Conservation (phyloP, 169 alveolate species). For the Plasmodium malariae region DNA sequence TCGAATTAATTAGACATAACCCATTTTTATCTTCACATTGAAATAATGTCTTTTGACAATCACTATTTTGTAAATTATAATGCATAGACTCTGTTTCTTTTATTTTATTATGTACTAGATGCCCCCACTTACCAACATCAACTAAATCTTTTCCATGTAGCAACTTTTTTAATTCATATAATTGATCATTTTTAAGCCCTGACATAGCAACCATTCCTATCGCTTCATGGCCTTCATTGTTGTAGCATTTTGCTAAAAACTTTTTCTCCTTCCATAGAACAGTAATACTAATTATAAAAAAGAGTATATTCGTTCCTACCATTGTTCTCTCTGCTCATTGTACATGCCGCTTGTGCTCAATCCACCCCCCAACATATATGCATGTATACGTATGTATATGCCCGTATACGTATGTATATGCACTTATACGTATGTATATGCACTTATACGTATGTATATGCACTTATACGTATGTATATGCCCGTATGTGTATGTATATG, state of each 20-base stretch:
- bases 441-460: not conserved
- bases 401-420: no score
- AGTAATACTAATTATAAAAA: constrained; percentile 7
- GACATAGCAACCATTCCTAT: constrained; percentile 87
- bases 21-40: constrained; percentile 79
- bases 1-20: constrained; percentile 79
- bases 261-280: constrained; percentile 4
- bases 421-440: constrained; percentile 3
- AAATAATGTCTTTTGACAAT: constrained; percentile 64
- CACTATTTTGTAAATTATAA: constrained; percentile 51
- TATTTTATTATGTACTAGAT: constrained; percentile 74
- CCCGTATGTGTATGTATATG: not conserved
- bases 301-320: not conserved
- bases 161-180: constrained; percentile 82
- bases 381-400: no score
- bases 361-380: no score
- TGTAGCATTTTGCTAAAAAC: constrained; percentile 14
- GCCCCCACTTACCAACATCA: constrained; percentile 86
- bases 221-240: constrained; percentile 63
- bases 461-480: not conserved
- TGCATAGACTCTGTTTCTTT: constrained; percentile 43
- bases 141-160: constrained; percentile 84
- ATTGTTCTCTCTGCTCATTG: no score
- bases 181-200: constrained; percentile 80
- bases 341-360: no score